These are phyloP conservation scores for Volutella citrinella DNA, from an alignment of 2,329 filamentous ascomycete genomes.

Conservation along the genomic window DNA sequence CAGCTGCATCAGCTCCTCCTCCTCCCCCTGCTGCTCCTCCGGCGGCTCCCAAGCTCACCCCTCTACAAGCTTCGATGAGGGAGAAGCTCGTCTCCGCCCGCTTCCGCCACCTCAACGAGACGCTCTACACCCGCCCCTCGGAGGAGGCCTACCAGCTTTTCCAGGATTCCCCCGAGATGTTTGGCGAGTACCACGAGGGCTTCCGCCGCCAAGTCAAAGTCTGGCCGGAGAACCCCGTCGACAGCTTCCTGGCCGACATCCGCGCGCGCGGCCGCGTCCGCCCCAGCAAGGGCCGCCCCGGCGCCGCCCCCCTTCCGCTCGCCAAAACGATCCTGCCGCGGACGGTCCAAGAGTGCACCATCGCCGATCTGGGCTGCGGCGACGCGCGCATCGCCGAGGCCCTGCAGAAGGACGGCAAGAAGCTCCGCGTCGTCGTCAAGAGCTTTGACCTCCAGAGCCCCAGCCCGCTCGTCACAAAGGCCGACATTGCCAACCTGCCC, in stretches of 20 bases:
- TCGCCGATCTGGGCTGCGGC: conserved; percentile 91
- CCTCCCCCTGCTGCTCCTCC: conserved; percentile 40
- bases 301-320: conserved; percentile 23
- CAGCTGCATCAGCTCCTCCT: conserved; percentile 19
- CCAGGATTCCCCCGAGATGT: conserved; percentile 83
- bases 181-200: conserved; percentile 92
- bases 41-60: conserved; percentile 67
- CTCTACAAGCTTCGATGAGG: conserved; percentile 90
- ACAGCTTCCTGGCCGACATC: conserved; percentile 76
- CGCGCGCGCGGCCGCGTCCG: conserved; percentile 60
- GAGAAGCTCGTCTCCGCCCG: conserved; percentile 92
- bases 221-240: conserved; percentile 96
- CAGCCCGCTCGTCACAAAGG: conserved; percentile 73
- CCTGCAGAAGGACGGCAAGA: conserved; percentile 60
- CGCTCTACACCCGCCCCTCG: conserved; percentile 90
- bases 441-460: conserved; percentile 86
- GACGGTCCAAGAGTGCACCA: conserved; percentile 67
- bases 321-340: conserved; percentile 60
- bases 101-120: conserved; percentile 96
- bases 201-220: conserved; percentile 94
- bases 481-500: conserved; percentile 84
- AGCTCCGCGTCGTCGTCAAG: conserved; percentile 69
- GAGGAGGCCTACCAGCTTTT: conserved; percentile 81
- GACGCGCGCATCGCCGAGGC: conserved; percentile 77
- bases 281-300: conserved; percentile 29